Evolutionary conservation across 1,139 yeast genomes (phyloP).

Genomic region (Hyphopichia buzzinii): DNA sequence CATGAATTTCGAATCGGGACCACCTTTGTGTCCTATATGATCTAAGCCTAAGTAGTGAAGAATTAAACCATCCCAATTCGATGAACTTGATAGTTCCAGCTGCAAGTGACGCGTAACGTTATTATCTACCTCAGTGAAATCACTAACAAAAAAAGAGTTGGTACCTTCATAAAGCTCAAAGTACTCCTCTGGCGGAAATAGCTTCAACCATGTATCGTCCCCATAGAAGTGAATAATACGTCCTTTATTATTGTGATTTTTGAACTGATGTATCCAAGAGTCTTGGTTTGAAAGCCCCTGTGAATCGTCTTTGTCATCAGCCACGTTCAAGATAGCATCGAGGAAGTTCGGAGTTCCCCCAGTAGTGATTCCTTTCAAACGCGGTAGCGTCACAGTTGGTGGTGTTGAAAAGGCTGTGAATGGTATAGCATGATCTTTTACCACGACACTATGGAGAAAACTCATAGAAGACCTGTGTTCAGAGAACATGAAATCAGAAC

Average conservation of each 20-base stretch:
- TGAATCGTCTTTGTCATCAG: slow-evolving; percentile 78
- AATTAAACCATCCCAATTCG: slow-evolving; percentile 79
- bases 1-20: slow-evolving; percentile 81
- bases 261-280: slow-evolving; percentile 80
- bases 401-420: slow-evolving; percentile 89
- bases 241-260: slow-evolving; percentile 27
- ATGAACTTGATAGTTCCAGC: slow-evolving; percentile 39
- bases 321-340: slow-evolving; percentile 88
- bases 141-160: slow-evolving; percentile 89
- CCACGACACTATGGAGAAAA: slow-evolving; percentile 65
- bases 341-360: slow-evolving; percentile 79
- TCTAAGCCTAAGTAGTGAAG: slow-evolving; percentile 91
- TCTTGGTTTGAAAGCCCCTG: slow-evolving; percentile 77
- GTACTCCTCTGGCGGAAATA: slow-evolving; percentile 60
- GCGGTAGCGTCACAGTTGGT: slow-evolving; percentile 79
- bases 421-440: slow-evolving; percentile 71
- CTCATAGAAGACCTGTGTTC: slow-evolving; percentile 55
- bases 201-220: slow-evolving; percentile 95
- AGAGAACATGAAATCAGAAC: slow-evolving; percentile 83
- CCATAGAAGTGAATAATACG: slow-evolving; percentile 77
- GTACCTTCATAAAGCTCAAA: slow-evolving; percentile 81
- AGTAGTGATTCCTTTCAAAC: slow-evolving; percentile 76
- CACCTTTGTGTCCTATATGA: slow-evolving; percentile 97
- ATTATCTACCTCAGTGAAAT: slow-evolving; percentile 87
- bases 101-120: slow-evolving; percentile 89